Conservation (phyloP, 1,139 yeast species). For the Insectozyma bohioensis region DNA sequence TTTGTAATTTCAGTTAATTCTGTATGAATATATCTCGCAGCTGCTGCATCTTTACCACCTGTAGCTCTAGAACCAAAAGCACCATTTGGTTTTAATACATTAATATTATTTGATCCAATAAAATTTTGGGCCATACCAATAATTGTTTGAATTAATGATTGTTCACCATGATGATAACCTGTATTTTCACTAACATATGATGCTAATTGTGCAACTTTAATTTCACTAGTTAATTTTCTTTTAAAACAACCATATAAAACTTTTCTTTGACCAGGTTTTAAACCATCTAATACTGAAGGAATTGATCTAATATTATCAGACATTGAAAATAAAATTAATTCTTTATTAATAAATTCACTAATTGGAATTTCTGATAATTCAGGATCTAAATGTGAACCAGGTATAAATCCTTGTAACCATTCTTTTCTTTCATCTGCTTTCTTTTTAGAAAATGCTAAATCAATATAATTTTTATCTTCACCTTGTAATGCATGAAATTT, state of each 20-base stretch:
- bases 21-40: conserved; percentile 95
- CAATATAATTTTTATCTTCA: conserved; percentile 80
- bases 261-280: conserved; percentile 97
- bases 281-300: conserved; percentile 92
- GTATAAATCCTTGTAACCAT: conserved; percentile 87
- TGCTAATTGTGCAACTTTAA: conserved; percentile 87
- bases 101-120: conserved; percentile 89
- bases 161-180: conserved; percentile 96
- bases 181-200: conserved; percentile 90
- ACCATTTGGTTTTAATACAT: conserved; percentile 87
- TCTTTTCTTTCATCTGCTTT: conserved; percentile 98
- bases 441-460: conserved; percentile 90
- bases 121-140: conserved; percentile 94
- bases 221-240: conserved; percentile 72
- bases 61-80: conserved; percentile 95
- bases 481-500: conserved; percentile 79
- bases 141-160: conserved; percentile 82
- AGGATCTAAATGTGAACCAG: conserved; percentile 95
- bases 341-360: conserved; percentile 92
- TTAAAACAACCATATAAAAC: conserved; percentile 87
- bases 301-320: conserved; percentile 96
- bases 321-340: conserved; percentile 90
- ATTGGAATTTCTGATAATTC: conserved; percentile 76
- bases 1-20: conserved; percentile 76
- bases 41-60: conserved; percentile 99